These are phyloP conservation scores for Avicennia marina DNA, from an alignment of 257 asterid species.

Conservation along the genomic window DNA sequence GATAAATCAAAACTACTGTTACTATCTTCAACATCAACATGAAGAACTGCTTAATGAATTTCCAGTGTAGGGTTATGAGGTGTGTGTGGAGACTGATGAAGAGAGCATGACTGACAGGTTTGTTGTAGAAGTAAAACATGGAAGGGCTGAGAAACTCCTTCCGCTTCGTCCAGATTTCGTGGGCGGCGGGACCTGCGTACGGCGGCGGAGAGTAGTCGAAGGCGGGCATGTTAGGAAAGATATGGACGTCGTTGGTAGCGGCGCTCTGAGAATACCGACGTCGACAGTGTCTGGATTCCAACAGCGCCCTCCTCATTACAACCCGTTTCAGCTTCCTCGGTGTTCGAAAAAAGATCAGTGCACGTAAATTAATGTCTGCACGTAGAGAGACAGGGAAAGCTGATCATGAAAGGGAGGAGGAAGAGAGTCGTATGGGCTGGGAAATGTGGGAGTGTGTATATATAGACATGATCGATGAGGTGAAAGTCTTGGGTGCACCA, in stretches of 20 bases:
- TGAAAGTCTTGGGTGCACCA: no score
- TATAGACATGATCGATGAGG: no score
- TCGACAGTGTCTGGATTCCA: constrained; percentile 29
- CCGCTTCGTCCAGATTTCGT: constrained; percentile 47
- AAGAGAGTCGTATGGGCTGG: not conserved
- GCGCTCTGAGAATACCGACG: constrained; percentile 32
- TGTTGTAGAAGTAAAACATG: constrained; percentile 47
- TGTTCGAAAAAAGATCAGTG: not conserved
- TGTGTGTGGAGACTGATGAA: no score
- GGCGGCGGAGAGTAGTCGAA: constrained; percentile 54
- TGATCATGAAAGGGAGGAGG: not conserved
- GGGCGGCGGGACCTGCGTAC: constrained; percentile 50
- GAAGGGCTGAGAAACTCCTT: constrained; percentile 72
- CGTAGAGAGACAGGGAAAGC: not conserved
- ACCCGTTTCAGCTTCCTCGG: constrained; percentile 35
- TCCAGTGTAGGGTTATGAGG: no score
- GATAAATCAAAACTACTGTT: no score
- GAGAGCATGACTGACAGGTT: constrained; percentile 49
- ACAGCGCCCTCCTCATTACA: constrained; percentile 27
- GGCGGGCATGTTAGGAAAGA: constrained; percentile 42
- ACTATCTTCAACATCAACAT: no score
- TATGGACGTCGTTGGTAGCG: constrained; percentile 5
- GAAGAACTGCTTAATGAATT: no score
- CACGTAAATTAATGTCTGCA: not conserved
- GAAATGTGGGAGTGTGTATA: not conserved